phyloP scores from a whole-genome alignment of 192 early-diverging fungal genomes.

The Rhizophagus sp. region DNA sequence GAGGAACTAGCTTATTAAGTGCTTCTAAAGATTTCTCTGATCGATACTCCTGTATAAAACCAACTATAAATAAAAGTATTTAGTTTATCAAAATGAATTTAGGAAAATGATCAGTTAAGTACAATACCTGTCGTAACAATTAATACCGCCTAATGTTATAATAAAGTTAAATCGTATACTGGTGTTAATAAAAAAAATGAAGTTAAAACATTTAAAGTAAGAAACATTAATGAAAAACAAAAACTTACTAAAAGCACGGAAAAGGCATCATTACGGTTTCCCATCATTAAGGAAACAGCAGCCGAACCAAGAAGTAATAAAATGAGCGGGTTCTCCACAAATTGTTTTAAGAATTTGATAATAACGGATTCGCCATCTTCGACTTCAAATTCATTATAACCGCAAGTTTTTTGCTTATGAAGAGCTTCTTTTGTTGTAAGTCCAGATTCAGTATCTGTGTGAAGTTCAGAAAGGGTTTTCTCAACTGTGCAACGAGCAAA shows the following conservation, averaged over 20 bases:
- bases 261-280: constrained; percentile 81
- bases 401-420: constrained; percentile 48
- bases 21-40: constrained; percentile 85
- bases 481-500: constrained; percentile 51
- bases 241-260: constrained; percentile 72
- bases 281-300: constrained; percentile 68
- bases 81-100: background rate
- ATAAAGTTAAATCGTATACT: background rate
- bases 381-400: constrained; percentile 67
- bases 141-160: constrained; percentile 37
- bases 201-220: background rate
- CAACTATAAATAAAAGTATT: constrained; percentile 51
- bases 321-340: constrained; percentile 81
- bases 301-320: constrained; percentile 76
- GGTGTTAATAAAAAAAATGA: background rate
- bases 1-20: constrained; percentile 83
- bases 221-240: constrained; percentile 7
- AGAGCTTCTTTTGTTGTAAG: constrained; percentile 44
- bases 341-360: constrained; percentile 81
- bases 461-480: constrained; percentile 46
- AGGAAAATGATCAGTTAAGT: too few species aligned
- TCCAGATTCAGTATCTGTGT: constrained; percentile 45
- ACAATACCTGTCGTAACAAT: constrained; percentile 48
- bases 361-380: constrained; percentile 67
- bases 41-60: constrained; percentile 87